A percentile compares a stretch with the other conserved stretches of the same genome.
Conservation (phyloP, 805 yeast species). For the Teunomyces gatunensis region DNA sequence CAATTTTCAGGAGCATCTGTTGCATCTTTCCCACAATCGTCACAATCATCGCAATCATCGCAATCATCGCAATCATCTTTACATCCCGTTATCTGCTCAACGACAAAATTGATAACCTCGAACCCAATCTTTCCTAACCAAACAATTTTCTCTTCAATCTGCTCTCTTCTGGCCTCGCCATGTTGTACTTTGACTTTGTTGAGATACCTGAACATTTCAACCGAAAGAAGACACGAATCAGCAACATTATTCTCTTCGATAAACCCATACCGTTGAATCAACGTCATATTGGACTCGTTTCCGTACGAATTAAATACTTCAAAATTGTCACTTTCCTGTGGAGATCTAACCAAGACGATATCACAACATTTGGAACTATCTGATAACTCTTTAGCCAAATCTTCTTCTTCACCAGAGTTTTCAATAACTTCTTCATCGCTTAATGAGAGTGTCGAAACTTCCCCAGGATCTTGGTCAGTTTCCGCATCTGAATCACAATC, state of each 20-base stretch:
- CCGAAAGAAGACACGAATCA: conserved; percentile 59
- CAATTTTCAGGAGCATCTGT: conserved; percentile 36
- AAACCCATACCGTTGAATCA: conserved; percentile 80
- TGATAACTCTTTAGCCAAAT: conserved; percentile 32
- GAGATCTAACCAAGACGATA: conserved; percentile 47
- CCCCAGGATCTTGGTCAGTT: conserved; percentile 17
- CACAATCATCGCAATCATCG: conserved; percentile 16
- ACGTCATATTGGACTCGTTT: conserved; percentile 56
- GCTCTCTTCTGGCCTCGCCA: conserved; percentile 27
- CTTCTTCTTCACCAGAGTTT: conserved; percentile 19
- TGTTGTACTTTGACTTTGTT: conserved; percentile 18
- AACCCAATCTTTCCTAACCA: conserved; percentile 53
- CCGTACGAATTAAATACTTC: conserved; percentile 88
- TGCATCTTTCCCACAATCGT: conserved; percentile 14
- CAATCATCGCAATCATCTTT: conserved; percentile 8
- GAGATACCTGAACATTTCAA: conserved; percentile 40
- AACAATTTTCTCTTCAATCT: conserved; percentile 35
- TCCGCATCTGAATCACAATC: conserved; percentile 16
- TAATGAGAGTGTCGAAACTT: conserved; percentile 18
- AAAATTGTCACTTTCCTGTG: conserved; percentile 37
- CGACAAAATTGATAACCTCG: conserved; percentile 29
- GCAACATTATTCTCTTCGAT: conserved; percentile 46
- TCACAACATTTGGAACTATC: conserved; percentile 63
- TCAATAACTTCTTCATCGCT: conserved; percentile 17
- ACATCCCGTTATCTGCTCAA: conserved; percentile 4